Percentiles rank a stretch among this genome's conserved stretches.
Evolutionary conservation across 495 filamentous ascomycete species (phyloP).

Genomic region (Platismatia glauca): DNA sequence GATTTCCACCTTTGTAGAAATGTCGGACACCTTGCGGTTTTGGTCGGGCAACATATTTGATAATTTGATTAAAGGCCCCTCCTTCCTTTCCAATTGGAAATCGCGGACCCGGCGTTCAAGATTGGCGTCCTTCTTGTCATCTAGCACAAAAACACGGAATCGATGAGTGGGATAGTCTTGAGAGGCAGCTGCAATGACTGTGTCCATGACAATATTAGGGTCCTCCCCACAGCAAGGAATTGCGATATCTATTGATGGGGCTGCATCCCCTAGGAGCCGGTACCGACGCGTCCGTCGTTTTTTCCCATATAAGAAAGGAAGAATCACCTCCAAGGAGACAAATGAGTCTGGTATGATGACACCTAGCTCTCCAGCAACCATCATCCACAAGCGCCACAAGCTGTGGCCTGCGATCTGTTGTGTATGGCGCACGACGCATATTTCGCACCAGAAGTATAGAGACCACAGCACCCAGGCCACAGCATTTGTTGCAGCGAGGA

Average conservation of each 20-base stretch:
- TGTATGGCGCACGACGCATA: no score
- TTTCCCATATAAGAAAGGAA: no score
- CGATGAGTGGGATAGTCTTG: slow-evolving; percentile 42
- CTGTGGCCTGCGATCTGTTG: no score
- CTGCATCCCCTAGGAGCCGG: slow-evolving; percentile 33
- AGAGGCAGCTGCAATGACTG: slow-evolving; percentile 38
- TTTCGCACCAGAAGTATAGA: no score
- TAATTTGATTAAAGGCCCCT: slow-evolving; percentile 31
- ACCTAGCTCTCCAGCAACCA: no score
- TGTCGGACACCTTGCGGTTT: slow-evolving; percentile 38
- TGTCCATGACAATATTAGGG: slow-evolving; percentile 44
- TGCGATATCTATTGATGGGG: slow-evolving; percentile 42
- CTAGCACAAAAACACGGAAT: slow-evolving; percentile 43
- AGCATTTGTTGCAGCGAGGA: no score
- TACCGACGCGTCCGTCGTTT: no score
- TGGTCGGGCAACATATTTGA: slow-evolving; percentile 38
- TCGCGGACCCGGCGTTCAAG: slow-evolving; percentile 28
- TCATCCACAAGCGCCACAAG: no score
- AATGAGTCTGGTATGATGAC: no score
- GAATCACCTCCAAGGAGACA: no score
- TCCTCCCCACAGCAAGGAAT: slow-evolving; percentile 45
- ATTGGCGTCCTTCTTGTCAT: slow-evolving; percentile 38
- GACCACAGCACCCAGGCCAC: no score
- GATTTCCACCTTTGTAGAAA: slow-evolving; percentile 48
- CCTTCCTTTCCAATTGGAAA: slow-evolving; percentile 9